A percentile compares a stretch with the other conserved stretches of the same genome.
phyloP scores from a whole-genome alignment of 1,139 yeast species.

The Pichia sp. region DNA sequence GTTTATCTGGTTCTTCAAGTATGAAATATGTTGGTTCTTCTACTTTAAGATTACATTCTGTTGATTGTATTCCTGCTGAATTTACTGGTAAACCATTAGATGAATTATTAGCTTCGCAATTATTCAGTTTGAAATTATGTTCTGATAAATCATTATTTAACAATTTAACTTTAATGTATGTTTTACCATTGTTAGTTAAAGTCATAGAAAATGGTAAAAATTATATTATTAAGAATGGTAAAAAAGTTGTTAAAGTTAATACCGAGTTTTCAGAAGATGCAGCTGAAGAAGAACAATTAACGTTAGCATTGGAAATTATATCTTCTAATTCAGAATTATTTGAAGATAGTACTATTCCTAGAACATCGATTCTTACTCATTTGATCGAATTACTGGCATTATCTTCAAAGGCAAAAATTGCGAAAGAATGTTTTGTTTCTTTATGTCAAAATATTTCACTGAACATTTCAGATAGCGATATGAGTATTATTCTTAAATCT shows the following conservation, averaged over 20 bases:
- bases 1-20: conserved; percentile 22
- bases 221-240: conserved; percentile 45
- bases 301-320: conserved; percentile 71
- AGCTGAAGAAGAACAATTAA: conserved; percentile 79
- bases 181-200: conserved; percentile 64
- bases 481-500: conserved; percentile 51
- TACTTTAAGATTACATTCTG: conserved; percentile 47
- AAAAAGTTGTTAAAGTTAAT: conserved; percentile 33
- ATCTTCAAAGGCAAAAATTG: conserved; percentile 71
- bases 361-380: conserved; percentile 55
- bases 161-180: conserved; percentile 58
- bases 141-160: conserved; percentile 72
- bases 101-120: conserved; percentile 43
- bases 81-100: conserved; percentile 46
- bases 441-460: conserved; percentile 70
- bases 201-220: conserved; percentile 56
- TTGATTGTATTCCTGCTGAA: conserved; percentile 37
- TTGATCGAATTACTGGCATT: conserved; percentile 61
- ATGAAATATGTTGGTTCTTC: conserved; percentile 49
- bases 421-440: conserved; percentile 76
- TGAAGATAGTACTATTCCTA: conserved; percentile 60
- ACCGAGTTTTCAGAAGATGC: conserved; percentile 73
- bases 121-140: conserved; percentile 70
- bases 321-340: conserved; percentile 72
- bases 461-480: conserved; percentile 50